These are phyloP conservation scores for Xerophyta viscosa DNA, from an alignment of 106 monocot genomes.

Conservation along the genomic window DNA sequence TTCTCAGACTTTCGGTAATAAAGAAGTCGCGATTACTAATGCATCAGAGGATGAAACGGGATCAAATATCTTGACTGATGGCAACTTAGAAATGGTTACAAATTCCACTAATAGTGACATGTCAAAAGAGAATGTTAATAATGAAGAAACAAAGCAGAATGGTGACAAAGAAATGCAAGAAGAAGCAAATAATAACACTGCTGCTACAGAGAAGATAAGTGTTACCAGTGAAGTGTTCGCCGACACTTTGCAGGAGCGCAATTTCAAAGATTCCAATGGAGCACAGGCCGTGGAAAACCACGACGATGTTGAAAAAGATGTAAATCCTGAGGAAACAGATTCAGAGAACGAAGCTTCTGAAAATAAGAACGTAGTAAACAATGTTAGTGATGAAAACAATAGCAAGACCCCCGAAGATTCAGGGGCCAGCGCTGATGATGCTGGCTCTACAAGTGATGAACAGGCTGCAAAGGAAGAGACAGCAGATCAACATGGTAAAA, in stretches of 20 bases:
- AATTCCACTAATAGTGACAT: not conserved
- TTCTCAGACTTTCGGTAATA: no score
- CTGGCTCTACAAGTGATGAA: not conserved
- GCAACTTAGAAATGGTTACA: not conserved
- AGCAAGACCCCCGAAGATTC: no score
- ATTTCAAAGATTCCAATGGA: not conserved
- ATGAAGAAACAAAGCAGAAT: not conserved
- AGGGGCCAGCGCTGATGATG: not conserved
- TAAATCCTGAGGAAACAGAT: not conserved
- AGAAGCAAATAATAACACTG: not conserved
- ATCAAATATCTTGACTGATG: no score
- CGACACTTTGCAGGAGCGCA: not conserved
- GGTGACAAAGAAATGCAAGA: no score
- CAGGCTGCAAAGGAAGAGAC: not conserved
- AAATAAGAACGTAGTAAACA: not conserved
- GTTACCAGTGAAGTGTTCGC: not conserved
- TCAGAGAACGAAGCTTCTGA: not conserved
- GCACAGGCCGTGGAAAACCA: not conserved
- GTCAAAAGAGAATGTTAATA: not conserved
- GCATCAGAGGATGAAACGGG: no score
- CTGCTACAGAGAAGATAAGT: not conserved
- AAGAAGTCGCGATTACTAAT: no score
- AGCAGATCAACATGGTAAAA: not conserved
- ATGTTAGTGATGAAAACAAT: no score
- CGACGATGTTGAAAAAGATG: not conserved